Conservation (phyloP, 352 stramenopile species). For the Phytopythium litorale region DNA sequence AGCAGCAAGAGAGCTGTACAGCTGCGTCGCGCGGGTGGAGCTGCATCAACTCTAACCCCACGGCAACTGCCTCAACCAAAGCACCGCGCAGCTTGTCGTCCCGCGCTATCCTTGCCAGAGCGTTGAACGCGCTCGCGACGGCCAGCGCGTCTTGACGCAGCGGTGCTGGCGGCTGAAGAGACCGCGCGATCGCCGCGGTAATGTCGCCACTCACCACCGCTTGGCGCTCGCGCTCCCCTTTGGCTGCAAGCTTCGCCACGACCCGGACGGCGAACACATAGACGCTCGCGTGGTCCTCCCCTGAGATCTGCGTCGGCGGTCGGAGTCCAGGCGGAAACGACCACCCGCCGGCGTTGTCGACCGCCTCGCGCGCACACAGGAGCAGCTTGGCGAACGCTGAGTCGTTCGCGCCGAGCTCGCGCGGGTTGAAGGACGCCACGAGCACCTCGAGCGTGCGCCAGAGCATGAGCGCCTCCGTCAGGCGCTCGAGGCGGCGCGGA, state of each 20-base stretch:
- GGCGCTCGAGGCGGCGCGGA: conserved; percentile 12
- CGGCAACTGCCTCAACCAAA: conserved; percentile 25
- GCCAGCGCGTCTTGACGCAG: conserved; percentile 7
- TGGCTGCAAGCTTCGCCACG: conserved; percentile 33
- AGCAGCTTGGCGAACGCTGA: conserved; percentile 37
- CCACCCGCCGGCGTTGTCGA: conserved; percentile 32
- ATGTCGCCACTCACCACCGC: conserved; percentile 36
- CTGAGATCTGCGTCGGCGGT: background rate
- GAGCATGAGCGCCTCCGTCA: conserved; percentile 41
- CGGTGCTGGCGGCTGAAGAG: conserved; percentile 9
- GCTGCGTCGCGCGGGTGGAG: conserved; percentile 17
- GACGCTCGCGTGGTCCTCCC: conserved; percentile 20
- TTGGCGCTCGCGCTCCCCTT: conserved; percentile 45
- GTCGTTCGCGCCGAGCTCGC: conserved; percentile 33
- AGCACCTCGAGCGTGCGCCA: conserved; percentile 55
- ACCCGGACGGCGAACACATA: conserved; percentile 41
- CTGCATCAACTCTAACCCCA: conserved; percentile 34
- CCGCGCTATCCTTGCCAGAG: conserved; percentile 41
- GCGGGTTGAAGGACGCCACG: conserved; percentile 24
- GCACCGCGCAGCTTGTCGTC: conserved; percentile 32
- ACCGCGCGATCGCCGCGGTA: conserved; percentile 29
- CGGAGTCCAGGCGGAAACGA: background rate
- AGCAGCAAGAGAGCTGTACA: conserved; percentile 49
- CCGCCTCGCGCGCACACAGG: conserved; percentile 27
- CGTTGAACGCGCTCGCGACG: conserved; percentile 33